phyloP scores from a whole-genome alignment of 306 rosid genomes.

The Neltuma alba region DNA sequence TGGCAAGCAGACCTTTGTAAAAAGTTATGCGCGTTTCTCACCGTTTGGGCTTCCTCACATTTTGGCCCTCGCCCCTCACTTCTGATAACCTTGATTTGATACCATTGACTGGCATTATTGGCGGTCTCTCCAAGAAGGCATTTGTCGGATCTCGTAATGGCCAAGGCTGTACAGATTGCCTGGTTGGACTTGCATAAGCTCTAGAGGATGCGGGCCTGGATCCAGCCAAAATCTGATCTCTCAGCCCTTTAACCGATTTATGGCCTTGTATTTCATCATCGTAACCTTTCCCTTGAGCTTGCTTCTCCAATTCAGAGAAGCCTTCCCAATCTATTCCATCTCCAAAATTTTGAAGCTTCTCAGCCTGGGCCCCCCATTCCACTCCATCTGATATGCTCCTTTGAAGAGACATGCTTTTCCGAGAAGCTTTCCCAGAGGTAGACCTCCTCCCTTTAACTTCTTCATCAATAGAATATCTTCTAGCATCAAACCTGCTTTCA shows the following conservation, averaged over 20 bases:
- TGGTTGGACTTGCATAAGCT: constrained; percentile 75
- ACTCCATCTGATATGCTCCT: constrained; percentile 93
- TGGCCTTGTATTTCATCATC: constrained; percentile 66
- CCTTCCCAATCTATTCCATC: constrained; percentile 81
- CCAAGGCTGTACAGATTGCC: constrained; percentile 81
- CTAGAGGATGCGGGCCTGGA: constrained; percentile 64
- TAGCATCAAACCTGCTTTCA: constrained; percentile 60
- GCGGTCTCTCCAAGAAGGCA: constrained; percentile 60
- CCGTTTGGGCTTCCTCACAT: constrained; percentile 65
- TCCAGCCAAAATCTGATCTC: constrained; percentile 74
- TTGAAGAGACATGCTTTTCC: constrained; percentile 79
- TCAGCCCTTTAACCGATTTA: constrained; percentile 72
- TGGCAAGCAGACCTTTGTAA: constrained; percentile 17
- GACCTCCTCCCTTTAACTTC: constrained; percentile 73
- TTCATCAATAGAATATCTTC: constrained; percentile 56
- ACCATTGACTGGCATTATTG: constrained; percentile 53
- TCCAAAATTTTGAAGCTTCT: constrained; percentile 65
- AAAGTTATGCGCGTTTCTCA: constrained; percentile 35
- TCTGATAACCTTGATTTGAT: constrained; percentile 80
- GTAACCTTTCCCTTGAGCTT: constrained; percentile 60
- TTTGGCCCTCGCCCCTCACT: constrained; percentile 59
- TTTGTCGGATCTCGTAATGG: constrained; percentile 61
- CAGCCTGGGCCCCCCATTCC: constrained; percentile 71
- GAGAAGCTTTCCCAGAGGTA: constrained; percentile 68
- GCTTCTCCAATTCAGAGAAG: constrained; percentile 71